A percentile compares a stretch with the other conserved stretches of the same genome.
These are phyloP conservation scores for Tetrahymena thermophila DNA, from an alignment of 73 alveolate genomes.

Conservation along the genomic window DNA sequence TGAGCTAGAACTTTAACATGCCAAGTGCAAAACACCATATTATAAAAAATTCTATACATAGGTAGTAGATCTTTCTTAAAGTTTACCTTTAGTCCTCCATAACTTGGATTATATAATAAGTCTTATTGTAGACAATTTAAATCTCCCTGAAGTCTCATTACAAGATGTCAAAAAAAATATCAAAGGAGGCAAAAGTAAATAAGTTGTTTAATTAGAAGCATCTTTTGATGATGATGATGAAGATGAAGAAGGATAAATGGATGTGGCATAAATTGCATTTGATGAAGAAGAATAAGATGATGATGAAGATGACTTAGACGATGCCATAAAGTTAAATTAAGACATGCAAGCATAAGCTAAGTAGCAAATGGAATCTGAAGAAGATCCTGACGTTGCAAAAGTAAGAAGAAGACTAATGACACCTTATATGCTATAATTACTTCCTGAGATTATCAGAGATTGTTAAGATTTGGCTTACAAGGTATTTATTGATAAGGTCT, in stretches of 20 bases:
- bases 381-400: background rate
- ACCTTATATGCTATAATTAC: background rate
- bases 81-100: background rate
- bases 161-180: background rate
- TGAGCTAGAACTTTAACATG: background rate
- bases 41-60: background rate
- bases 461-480: background rate
- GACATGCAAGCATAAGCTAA: background rate
- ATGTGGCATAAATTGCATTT: background rate
- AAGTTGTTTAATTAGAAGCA: background rate
- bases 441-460: background rate
- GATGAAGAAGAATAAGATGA: background rate
- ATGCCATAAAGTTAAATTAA: background rate
- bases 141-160: background rate
- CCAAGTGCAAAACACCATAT: background rate
- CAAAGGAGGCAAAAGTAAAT: background rate
- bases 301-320: background rate
- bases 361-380: background rate
- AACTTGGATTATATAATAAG: background rate
- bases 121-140: background rate
- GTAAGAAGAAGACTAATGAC: background rate
- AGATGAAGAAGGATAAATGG: background rate
- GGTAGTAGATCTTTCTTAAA: background rate
- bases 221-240: background rate
- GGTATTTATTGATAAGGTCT: background rate